Conservation (phyloP, 1,284 basidiomycete species). For the Irpex sp. region DNA sequence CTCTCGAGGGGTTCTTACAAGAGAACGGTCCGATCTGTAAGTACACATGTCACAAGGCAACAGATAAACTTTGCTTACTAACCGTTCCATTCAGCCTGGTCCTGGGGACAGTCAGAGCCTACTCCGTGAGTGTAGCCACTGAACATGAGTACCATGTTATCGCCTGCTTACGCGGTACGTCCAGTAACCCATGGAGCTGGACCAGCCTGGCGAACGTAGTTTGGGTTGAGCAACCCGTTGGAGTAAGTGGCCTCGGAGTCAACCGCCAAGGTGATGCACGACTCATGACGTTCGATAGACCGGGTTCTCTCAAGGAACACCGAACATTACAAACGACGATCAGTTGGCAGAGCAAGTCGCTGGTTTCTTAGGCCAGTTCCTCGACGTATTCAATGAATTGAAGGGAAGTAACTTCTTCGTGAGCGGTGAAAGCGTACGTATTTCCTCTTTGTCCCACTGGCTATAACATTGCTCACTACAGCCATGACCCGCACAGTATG, state of each 20-base stretch:
- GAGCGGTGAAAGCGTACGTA: conserved; percentile 35
- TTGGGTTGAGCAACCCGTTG: conserved; percentile 49
- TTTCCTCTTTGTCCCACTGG: neutral
- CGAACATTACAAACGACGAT: conserved; percentile 34
- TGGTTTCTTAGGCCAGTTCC: conserved; percentile 36
- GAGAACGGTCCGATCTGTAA: conserved; percentile 44
- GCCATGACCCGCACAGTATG: conserved; percentile 24
- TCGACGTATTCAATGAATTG: conserved; percentile 35
- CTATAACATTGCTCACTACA: neutral
- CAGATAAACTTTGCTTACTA: neutral
- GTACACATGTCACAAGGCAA: conserved; percentile 2
- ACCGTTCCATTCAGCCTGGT: conserved; percentile 38
- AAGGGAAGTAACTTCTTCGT: conserved; percentile 36
- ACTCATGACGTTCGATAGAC: conserved; percentile 18
- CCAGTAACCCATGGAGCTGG: conserved; percentile 35
- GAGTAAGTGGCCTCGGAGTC: conserved; percentile 29
- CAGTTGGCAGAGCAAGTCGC: conserved; percentile 34
- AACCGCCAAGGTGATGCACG: neutral
- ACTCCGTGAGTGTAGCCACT: conserved; percentile 31
- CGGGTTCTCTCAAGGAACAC: conserved; percentile 33
- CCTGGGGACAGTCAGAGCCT: conserved; percentile 51
- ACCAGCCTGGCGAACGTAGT: conserved; percentile 41
- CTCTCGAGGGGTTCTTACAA: conserved; percentile 44
- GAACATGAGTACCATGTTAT: neutral
- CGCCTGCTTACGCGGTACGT: neutral